Conservation (phyloP, 2,329 filamentous ascomycete genomes). For the Xenosphaeropsis pyriputrescens region DNA sequence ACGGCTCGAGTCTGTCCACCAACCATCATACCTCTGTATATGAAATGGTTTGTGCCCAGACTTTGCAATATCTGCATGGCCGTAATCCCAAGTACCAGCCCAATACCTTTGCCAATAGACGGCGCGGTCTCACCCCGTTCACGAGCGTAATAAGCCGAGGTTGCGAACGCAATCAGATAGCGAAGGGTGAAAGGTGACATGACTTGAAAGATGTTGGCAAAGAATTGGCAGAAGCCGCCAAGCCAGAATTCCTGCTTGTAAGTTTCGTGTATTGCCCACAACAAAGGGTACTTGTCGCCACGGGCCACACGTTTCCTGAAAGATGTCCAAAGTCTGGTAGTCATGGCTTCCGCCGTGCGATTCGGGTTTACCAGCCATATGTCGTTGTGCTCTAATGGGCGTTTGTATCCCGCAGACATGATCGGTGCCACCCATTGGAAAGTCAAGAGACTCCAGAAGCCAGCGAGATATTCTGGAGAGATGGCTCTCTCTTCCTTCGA, state of each 20-base stretch:
- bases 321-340: conserved; percentile 46
- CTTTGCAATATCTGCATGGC: conserved; percentile 76
- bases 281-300: conserved; percentile 58
- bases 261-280: conserved; percentile 75
- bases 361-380: conserved; percentile 81
- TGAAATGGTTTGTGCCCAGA: conserved; percentile 74
- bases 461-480: conserved; percentile 58
- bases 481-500: conserved; percentile 35
- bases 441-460: conserved; percentile 59
- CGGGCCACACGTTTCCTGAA: conserved; percentile 54
- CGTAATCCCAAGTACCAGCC: conserved; percentile 72
- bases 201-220: conserved; percentile 62
- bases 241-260: conserved; percentile 76
- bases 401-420: conserved; percentile 78
- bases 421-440: conserved; percentile 87
- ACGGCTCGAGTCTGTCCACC: conserved; percentile 73
- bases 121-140: conserved; percentile 38
- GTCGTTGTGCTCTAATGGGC: conserved; percentile 69
- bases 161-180: conserved; percentile 75
- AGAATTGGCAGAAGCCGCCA: conserved; percentile 63
- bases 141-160: conserved; percentile 59
- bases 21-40: conserved; percentile 84
- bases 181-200: conserved; percentile 74
- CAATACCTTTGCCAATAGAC: conserved; percentile 60
- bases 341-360: conserved; percentile 56